These are phyloP conservation scores for Pseudohalonectria lignicola DNA, from an alignment of 2,329 filamentous ascomycete species.

Conservation along the genomic window DNA sequence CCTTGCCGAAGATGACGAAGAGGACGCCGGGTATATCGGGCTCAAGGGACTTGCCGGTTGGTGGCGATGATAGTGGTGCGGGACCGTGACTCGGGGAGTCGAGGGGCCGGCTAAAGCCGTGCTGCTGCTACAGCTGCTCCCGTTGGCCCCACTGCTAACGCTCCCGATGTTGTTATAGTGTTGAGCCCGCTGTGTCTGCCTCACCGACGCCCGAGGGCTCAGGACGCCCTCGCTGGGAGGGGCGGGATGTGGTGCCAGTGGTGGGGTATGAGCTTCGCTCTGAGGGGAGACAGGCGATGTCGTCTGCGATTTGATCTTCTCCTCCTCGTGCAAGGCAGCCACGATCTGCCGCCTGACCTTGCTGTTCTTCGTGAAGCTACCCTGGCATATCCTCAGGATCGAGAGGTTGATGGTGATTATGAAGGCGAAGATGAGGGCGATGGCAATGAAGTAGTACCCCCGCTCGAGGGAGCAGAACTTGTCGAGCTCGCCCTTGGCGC, in stretches of 20 bases:
- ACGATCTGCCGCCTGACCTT: background rate
- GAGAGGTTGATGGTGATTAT: conserved; percentile 16
- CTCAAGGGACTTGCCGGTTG: background rate
- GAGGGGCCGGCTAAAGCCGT: too few relatives aligned
- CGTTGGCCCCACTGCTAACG: too few relatives aligned
- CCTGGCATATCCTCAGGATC: conserved; percentile 17
- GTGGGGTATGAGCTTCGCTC: background rate
- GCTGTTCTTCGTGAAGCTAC: conserved; percentile 1
- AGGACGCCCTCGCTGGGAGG: conserved; percentile 14
- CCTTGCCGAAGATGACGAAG: background rate
- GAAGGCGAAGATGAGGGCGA: conserved; percentile 18
- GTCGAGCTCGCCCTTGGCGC: conserved; percentile 16
- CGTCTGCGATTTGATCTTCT: background rate
- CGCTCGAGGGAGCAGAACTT: conserved; percentile 18
- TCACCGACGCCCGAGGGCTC: conserved; percentile 13
- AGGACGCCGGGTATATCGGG: conserved; percentile 6
- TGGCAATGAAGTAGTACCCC: conserved; percentile 19
- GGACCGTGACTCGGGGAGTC: too few relatives aligned
- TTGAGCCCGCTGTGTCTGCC: too few relatives aligned
- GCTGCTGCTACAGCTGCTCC: too few relatives aligned
- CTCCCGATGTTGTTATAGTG: too few relatives aligned
- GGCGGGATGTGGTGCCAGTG: conserved; percentile 2
- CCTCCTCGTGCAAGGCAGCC: background rate
- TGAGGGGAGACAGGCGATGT: conserved; percentile 2
- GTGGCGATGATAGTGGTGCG: conserved; percentile 3